Conservation (phyloP, 2,329 filamentous ascomycete species). For the Tolypocladium cylindrosporum region DNA sequence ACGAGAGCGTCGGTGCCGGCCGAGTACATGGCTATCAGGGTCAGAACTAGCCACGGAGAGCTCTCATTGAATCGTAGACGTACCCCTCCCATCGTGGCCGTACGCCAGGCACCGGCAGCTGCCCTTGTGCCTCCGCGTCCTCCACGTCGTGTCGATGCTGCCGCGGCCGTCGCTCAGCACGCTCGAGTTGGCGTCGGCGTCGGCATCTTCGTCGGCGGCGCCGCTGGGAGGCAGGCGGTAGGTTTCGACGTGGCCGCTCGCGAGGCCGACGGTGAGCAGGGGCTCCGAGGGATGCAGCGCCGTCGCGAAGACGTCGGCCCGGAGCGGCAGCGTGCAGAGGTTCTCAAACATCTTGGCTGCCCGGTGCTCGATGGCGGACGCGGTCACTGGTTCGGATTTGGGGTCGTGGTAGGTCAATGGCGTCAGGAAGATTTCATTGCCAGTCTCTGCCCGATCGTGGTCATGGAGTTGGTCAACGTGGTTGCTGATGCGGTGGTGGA, state of each 20-base stretch:
- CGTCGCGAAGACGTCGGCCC: conserved; percentile 80
- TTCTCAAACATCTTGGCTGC: conserved; percentile 69
- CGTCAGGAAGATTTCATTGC: not conserved
- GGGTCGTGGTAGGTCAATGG: too few relatives aligned
- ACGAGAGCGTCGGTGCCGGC: conserved; percentile 51
- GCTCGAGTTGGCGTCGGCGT: conserved; percentile 37
- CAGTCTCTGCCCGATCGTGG: not conserved
- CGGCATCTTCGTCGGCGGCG: conserved; percentile 43
- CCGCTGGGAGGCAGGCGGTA: conserved; percentile 57
- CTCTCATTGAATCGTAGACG: not conserved
- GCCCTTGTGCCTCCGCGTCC: conserved; percentile 82
- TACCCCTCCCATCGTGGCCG: conserved; percentile 63
- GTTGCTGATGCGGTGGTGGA: not conserved
- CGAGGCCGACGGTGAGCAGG: conserved; percentile 75
- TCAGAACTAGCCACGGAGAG: not conserved
- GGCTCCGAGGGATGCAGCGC: conserved; percentile 77
- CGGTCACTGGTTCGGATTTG: not conserved
- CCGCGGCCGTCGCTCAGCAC: conserved; percentile 53
- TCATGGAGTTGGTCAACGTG: not conserved
- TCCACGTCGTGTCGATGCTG: conserved; percentile 75
- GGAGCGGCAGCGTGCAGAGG: conserved; percentile 78
- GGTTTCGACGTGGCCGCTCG: conserved; percentile 76
- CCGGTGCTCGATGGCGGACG: not conserved
- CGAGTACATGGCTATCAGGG: conserved; percentile 44
- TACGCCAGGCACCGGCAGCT: conserved; percentile 80